Conservation (phyloP, 169 alveolate species). For the Besnoitia besnoiti region DNA sequence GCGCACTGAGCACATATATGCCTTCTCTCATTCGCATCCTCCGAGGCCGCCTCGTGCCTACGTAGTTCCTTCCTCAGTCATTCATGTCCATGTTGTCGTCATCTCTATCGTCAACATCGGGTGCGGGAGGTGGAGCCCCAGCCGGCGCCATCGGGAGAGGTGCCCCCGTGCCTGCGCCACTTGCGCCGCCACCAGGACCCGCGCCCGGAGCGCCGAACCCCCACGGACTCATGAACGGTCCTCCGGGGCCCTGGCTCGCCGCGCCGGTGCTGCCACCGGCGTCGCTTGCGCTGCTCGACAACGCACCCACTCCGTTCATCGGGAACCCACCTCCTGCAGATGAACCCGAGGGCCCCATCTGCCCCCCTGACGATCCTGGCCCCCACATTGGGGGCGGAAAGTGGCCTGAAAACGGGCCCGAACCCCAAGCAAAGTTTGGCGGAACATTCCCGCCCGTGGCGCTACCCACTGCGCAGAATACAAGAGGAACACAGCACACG, state of each 20-base stretch:
- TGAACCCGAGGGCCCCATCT: too few species aligned
- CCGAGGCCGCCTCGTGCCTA: too few species aligned
- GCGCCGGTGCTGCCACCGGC: neutral
- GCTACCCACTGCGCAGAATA: too few species aligned
- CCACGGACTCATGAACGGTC: neutral
- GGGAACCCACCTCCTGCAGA: too few species aligned
- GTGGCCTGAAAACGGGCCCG: too few species aligned
- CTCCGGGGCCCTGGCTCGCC: neutral
- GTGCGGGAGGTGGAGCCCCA: neutral
- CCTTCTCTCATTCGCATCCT: too few species aligned
- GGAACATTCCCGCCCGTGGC: too few species aligned
- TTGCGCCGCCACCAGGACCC: neutral
- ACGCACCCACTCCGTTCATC: neutral
- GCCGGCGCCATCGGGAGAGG: neutral
- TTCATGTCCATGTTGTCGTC: conserved; percentile 27
- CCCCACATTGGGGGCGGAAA: too few species aligned
- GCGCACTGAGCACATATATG: too few species aligned
- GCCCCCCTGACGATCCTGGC: too few species aligned
- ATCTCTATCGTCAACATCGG: neutral
- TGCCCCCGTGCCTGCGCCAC: neutral
- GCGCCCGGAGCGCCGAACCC: neutral
- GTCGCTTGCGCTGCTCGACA: neutral
- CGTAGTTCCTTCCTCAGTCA: neutral
- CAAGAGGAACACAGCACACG: too few species aligned
- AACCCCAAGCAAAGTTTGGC: too few species aligned